Evolutionary conservation across 2,329 filamentous ascomycete genomes (phyloP), one percentile per base, ranked within the genome.

Genomic region (Colletotrichum theobromicola): DNA sequence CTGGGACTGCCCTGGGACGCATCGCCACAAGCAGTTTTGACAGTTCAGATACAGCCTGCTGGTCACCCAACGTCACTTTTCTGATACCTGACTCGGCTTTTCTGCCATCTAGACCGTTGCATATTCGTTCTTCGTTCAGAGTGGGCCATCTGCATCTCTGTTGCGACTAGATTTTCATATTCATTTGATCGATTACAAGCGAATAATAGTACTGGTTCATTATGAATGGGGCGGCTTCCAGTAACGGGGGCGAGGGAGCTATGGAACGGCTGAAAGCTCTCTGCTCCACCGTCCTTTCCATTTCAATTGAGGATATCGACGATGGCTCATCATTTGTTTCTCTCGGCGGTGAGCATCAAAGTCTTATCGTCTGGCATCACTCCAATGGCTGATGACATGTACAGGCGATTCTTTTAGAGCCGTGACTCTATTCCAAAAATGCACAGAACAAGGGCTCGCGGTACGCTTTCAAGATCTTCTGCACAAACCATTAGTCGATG

Each of bases 391-490:
- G 28, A 68, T 34, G 8, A 4, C 12, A 35, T 32, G 4, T 24
- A n/a, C 55, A 74, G 71, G 71, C n/a, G 71, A 74, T 28, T 74
- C 71, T 3, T 74, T 74, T 67, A 74, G 65, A 21, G 71, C 66
- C 2, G 60, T 74, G 13, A 62, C 60, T 8, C 35, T 74, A 7
- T 70, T 70, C 9, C 71, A 65, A n/a, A 61, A 70, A 32, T 74
- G 71, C 18, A 68, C 70, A n/a, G 70, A 73, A 21, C n/a, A 53
- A 30, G 71, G 71, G 7, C 28, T 70, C 6, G 60, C 26, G 1
- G 50, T 74, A 5, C 71, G 71, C 16, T 70, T 70, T 28, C 71
- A 74, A 26, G 71, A 74, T 21, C 21, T 74, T 18, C 71, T 74
- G 3, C 60, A 70, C 60, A 65, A 26, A 24, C 21, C 71, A 1